Evolutionary conservation across 2,329 filamentous ascomycete species (phyloP).

Genomic region (Colletotrichum spinosum): DNA sequence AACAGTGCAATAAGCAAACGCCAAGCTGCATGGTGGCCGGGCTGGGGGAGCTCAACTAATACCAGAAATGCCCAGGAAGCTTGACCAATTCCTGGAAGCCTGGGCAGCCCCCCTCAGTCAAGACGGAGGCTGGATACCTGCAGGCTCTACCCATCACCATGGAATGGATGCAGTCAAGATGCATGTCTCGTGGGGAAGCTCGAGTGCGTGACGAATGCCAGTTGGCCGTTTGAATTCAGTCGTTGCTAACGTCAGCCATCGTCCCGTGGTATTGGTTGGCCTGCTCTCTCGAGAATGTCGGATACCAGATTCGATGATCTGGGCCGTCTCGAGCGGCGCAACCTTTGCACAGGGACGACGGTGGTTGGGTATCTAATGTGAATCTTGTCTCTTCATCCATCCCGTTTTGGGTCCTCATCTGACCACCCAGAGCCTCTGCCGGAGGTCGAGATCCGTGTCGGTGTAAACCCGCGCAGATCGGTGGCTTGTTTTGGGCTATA

Average conservation of each 20-base stretch:
- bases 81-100: slow-evolving; percentile 15
- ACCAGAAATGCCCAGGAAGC: slow-evolving; percentile 18
- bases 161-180: neutral
- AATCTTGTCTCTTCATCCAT: slow-evolving; percentile 3
- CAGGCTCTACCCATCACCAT: slow-evolving; percentile 4
- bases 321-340: slow-evolving; percentile 12
- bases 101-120: slow-evolving; percentile 4
- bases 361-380: slow-evolving; percentile 14
- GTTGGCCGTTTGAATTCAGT: slow-evolving; percentile 9
- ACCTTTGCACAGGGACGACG: slow-evolving; percentile 5
- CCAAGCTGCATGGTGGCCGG: slow-evolving; percentile 21
- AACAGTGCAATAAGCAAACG: slow-evolving; percentile 1
- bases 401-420: neutral
- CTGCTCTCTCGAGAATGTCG: neutral
- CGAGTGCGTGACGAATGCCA: slow-evolving; percentile 12
- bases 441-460: slow-evolving; percentile 9
- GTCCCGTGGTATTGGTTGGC: slow-evolving; percentile 9
- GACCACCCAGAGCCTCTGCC: neutral
- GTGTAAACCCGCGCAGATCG: neutral
- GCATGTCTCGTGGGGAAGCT: slow-evolving; percentile 12
- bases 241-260: slow-evolving; percentile 21
- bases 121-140: slow-evolving; percentile 2
- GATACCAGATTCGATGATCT: slow-evolving; percentile 17
- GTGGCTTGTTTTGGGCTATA: slow-evolving; percentile 3
- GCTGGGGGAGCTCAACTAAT: slow-evolving; percentile 20